Base-by-base conservation (phyloP, 805 yeast genomes). In the Scheffersomyces lignosus region DNA sequence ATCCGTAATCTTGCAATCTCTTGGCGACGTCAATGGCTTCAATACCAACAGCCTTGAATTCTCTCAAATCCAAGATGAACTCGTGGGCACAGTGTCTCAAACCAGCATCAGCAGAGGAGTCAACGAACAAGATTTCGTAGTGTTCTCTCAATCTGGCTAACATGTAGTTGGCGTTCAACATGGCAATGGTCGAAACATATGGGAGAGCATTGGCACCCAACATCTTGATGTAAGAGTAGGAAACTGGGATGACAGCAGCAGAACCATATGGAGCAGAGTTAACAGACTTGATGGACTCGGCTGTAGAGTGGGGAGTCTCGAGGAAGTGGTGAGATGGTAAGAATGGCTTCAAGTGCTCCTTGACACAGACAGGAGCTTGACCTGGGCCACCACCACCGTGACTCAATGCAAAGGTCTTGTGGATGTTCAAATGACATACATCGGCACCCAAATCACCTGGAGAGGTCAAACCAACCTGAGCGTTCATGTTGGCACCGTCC, bases 371-470 rank as follows among this genome's bases (percentile, higher is more conserved):
- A 34, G 98, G 98, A 14, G 97, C 99, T 54, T 89, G 95, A 58
- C 98, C 99, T 28, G 99, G 99, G 29, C 99, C 99, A 60, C 99
- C 99, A 58, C 99, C 99, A 56, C 99, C 99, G 56, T 93, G 99
- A 37, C 96, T 95, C 56, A 93, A 88, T 31, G 97, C 89, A 72
- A 93, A 93, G 1, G 99, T 93, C 70, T 93, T 93, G 73, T 93
- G 99, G 58, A 93, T 73, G 62, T 93, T 93, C 70, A 93, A 76
- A 56, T 93, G 99, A 63, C 99, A 93, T 28, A 93, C 98, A 66
- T 93, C 99, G 9, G 98, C 98, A 36, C 97, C 98, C 50, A 93
- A 70, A 57, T 89, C 97, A 40, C 98, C 99, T 7, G 99, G 98
- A 5, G 96, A 86, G 0, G 98, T 91, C 42, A 93, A 73, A 10